A percentile compares a stretch with the other conserved stretches of the same genome.
These are phyloP conservation scores for Persicaria maculosa DNA, from an alignment of 148 eudicot species.

Conservation along the genomic window DNA sequence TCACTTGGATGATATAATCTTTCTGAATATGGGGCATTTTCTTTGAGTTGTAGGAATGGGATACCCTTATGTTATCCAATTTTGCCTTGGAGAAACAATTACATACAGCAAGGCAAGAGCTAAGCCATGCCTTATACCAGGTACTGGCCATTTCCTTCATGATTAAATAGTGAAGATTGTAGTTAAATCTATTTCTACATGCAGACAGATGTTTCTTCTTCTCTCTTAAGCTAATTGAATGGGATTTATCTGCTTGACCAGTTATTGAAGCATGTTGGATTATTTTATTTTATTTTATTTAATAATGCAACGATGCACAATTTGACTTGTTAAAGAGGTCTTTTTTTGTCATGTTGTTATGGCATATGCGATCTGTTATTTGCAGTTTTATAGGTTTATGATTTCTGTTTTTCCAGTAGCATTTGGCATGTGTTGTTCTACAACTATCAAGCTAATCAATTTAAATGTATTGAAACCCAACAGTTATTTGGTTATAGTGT, in stretches of 20 bases:
- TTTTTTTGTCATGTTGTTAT: not conserved
- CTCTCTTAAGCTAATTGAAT: not conserved
- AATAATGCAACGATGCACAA: not conserved
- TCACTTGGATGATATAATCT: not conserved
- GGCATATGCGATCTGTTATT: not conserved
- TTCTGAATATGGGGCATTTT: not conserved
- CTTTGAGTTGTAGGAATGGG: constrained; percentile 67
- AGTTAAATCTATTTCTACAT: not conserved
- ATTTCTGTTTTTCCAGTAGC: not conserved
- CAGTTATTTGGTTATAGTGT: not conserved
- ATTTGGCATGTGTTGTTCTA: not conserved
- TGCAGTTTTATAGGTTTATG: not conserved
- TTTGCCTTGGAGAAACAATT: constrained; percentile 92
- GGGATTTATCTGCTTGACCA: not conserved
- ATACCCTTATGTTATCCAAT: constrained; percentile 87
- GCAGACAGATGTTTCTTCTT: not conserved
- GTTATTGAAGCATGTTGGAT: not conserved
- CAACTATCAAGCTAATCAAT: not conserved
- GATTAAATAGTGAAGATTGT: not conserved
- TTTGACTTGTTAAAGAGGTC: not conserved
- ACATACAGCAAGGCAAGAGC: constrained; percentile 92
- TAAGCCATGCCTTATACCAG: constrained; percentile 98
- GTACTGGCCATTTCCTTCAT: constrained; percentile 23
- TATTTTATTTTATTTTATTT: not conserved
- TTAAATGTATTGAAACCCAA: not conserved